Evolutionary conservation across 2,329 filamentous ascomycete genomes (phyloP), one percentile per base, ranked within the genome.

Genomic region (Emmonsiellopsis sp.): DNA sequence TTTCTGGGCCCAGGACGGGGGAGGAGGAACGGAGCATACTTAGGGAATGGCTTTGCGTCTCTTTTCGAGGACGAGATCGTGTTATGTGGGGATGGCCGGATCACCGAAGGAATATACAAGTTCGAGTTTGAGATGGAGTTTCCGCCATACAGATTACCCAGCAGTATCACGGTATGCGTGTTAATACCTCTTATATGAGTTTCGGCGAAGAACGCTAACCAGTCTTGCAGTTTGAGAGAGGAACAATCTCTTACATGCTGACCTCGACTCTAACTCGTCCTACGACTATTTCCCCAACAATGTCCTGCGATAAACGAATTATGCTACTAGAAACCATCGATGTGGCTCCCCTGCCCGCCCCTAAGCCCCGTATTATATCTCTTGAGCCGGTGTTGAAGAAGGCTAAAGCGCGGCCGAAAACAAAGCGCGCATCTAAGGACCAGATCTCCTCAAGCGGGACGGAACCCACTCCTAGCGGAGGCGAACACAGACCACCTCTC

Each of bases 201-300:
- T 16, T 40, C 20, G 20, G 20, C 20, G 20, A 26, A 26, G 20
- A 26, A 26, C 20, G 20, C n/a, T 43, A 26, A 41, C 13, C 31
- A 8, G 8, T 11, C 30, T 13, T 54, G 32, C 69, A 97, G 90
- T 98, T 98, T 69, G 93, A 97, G 72, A 84, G 92, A 65, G 93
- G 93, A 37, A 91, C 89, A 1, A 89, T 98, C 62, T 86, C 87
- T 16, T 98, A 97, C 72, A 83, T 92, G 74, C 81, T 97, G 62
- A 92, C 89, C 5, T 86, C 92, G 34, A 96, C 90, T 7, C 70
- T 97, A 54, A 97, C 92, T 16, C 83, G 90, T 54, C 92, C 93
- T 16, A 93, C 87, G 0, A 84, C 90, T 5, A 94, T 96, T 57
- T 80, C 85, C 11, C 85, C 92, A 1, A 90, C 85, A 2, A 79